A percentile compares a stretch with the other conserved stretches of the same genome.
phyloP scores from a whole-genome alignment of 2,329 filamentous ascomycete species.

The Neobulgaria alba region DNA sequence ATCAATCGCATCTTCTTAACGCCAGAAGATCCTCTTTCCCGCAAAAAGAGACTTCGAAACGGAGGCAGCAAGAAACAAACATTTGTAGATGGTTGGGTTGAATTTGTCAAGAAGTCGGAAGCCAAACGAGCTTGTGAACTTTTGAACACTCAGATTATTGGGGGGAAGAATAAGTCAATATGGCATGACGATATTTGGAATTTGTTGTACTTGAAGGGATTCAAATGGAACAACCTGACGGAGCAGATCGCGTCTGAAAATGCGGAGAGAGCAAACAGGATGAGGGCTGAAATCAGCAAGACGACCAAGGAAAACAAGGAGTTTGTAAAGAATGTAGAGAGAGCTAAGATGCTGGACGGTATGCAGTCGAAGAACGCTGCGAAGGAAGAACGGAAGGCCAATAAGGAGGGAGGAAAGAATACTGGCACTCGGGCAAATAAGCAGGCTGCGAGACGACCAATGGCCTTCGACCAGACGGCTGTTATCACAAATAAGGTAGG shows the following conservation, averaged over 20 bases:
- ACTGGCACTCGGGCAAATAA: constrained; percentile 18
- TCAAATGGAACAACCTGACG: constrained; percentile 70
- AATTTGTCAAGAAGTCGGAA: constrained; percentile 67
- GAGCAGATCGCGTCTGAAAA: constrained; percentile 77
- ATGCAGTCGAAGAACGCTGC: constrained; percentile 55
- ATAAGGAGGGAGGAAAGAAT: constrained; percentile 18
- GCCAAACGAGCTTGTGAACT: constrained; percentile 69
- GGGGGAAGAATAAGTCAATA: constrained; percentile 74
- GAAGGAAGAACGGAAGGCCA: constrained; percentile 34
- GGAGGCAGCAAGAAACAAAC: constrained; percentile 78
- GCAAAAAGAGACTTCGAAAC: constrained; percentile 56
- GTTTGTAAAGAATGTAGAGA: constrained; percentile 72
- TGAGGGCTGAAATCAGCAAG: constrained; percentile 70
- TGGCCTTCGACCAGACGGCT: constrained; percentile 60
- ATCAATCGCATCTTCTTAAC: constrained; percentile 74
- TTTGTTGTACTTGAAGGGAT: constrained; percentile 69
- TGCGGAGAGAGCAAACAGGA: constrained; percentile 65
- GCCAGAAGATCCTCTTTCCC: constrained; percentile 61
- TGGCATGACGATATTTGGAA: constrained; percentile 87
- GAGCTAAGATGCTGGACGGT: constrained; percentile 67
- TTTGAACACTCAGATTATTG: constrained; percentile 69
- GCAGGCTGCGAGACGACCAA: constrained; percentile 30
- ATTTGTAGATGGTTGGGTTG: constrained; percentile 82
- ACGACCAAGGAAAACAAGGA: constrained; percentile 72
- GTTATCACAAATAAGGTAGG: constrained; percentile 42